phyloP scores from a whole-genome alignment of 306 rosid species.

The Calophaca sinica region DNA sequence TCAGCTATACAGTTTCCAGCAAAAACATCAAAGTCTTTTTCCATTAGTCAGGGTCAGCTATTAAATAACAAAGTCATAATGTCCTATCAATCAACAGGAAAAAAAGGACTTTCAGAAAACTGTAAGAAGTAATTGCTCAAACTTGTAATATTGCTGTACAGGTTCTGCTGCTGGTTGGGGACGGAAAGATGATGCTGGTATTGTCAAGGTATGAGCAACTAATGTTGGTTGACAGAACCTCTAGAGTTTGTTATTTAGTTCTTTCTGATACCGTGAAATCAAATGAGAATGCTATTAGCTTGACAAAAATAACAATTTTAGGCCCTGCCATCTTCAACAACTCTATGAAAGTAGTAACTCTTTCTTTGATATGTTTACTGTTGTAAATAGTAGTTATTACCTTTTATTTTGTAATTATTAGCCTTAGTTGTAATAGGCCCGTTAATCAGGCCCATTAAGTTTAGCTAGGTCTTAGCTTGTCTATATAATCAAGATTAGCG shows the following conservation, averaged over 20 bases:
- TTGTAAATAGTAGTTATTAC: no score
- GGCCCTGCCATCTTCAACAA: background rate
- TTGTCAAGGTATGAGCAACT: conserved; percentile 78
- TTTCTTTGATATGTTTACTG: background rate
- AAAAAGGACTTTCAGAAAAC: conserved; percentile 26
- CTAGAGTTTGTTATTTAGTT: conserved; percentile 14
- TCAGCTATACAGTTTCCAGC: conserved; percentile 15
- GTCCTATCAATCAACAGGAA: background rate
- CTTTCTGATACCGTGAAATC: conserved; percentile 18
- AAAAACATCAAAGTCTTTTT: conserved; percentile 5
- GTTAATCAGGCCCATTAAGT: no score
- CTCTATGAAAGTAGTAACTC: conserved; percentile 7
- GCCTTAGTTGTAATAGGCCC: no score
- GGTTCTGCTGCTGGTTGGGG: conserved; percentile 99
- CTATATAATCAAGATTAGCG: no score
- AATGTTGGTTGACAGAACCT: conserved; percentile 20
- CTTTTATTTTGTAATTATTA: no score
- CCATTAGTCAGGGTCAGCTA: background rate
- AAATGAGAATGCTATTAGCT: conserved; percentile 30
- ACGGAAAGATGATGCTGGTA: conserved; percentile 93
- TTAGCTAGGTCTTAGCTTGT: no score
- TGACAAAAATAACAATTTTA: conserved; percentile 7
- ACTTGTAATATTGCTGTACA: conserved; percentile 47
- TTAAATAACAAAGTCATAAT: background rate
- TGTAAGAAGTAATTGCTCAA: conserved; percentile 36